A percentile compares a stretch with the other conserved stretches of the same genome.
These are phyloP conservation scores for Salix suchowensis DNA, from an alignment of 345 rosid species.

Conservation along the genomic window DNA sequence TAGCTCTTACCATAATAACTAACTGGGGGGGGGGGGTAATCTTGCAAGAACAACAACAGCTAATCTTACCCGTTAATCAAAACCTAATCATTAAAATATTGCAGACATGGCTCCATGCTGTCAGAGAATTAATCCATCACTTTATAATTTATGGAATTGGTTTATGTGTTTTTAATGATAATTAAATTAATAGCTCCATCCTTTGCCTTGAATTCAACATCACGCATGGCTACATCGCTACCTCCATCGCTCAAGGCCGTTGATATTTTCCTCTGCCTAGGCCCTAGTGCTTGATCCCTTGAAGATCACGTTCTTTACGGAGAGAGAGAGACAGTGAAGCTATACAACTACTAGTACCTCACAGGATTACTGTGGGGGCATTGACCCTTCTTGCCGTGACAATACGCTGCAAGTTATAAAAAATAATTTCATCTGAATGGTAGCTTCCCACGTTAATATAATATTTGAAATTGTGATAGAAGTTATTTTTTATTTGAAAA, in stretches of 20 bases:
- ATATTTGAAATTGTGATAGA: no score
- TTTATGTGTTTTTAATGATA: background rate
- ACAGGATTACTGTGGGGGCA: background rate
- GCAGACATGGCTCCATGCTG: background rate
- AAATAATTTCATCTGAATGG: background rate
- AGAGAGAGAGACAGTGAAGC: background rate
- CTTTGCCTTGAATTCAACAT: background rate
- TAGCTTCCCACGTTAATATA: background rate
- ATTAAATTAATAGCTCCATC: background rate
- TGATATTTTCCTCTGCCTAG: background rate
- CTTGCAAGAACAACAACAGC: background rate
- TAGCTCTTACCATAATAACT: background rate
- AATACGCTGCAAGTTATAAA: background rate
- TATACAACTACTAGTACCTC: background rate
- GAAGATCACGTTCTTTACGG: background rate
- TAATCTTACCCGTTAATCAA: background rate
- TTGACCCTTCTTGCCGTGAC: background rate
- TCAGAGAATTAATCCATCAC: background rate
- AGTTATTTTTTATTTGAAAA: no score
- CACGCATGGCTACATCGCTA: background rate
- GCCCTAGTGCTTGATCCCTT: background rate
- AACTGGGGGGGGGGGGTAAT: background rate
- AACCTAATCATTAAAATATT: background rate
- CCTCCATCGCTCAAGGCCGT: background rate
- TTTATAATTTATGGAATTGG: background rate